Evolutionary conservation across 2,329 filamentous ascomycete genomes (phyloP).

Genomic region (Fusarium gaditjirri): DNA sequence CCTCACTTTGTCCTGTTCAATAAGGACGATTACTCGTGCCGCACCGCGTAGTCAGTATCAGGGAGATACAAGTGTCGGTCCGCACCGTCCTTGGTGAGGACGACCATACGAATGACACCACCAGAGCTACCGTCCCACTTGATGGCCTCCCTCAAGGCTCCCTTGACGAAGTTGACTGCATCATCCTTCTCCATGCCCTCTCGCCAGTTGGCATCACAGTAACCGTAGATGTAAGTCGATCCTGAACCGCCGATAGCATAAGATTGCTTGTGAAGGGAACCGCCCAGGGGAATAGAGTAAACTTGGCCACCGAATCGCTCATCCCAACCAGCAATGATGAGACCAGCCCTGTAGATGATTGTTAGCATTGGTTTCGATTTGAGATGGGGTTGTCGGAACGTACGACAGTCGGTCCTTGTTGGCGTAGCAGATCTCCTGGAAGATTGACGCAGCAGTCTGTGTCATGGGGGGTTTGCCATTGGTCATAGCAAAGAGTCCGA

Average conservation of each 20-base stretch:
- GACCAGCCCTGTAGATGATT: conserved; percentile 74
- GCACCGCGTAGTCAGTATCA: conserved; percentile 84
- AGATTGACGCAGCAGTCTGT: conserved; percentile 93
- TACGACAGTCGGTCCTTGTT: conserved; percentile 96
- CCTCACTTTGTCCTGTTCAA: conserved; percentile 32
- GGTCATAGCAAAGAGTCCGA: conserved; percentile 89
- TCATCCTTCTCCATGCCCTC: conserved; percentile 94
- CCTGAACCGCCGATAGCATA: conserved; percentile 97
- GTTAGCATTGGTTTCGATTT: conserved; percentile 23
- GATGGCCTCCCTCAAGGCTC: conserved; percentile 90
- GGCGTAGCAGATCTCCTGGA: conserved; percentile 97
- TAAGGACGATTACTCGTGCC: conserved; percentile 65
- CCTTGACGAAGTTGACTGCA: conserved; percentile 93
- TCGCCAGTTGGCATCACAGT: conserved; percentile 95
- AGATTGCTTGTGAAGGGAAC: conserved; percentile 95
- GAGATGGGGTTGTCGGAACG: conserved; percentile 48
- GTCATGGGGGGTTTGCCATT: conserved; percentile 93
- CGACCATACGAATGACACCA: conserved; percentile 97
- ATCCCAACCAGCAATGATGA: conserved; percentile 99
- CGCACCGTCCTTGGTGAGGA: conserved; percentile 88
- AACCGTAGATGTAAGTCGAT: conserved; percentile 99
- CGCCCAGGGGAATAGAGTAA: conserved; percentile 95
- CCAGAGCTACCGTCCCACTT: conserved; percentile 99
- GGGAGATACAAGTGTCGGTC: conserved; percentile 95
- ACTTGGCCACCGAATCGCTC: conserved; percentile 95